A percentile compares a stretch with the other conserved stretches of the same genome.
Evolutionary conservation across 2,329 filamentous ascomycete genomes (phyloP).

Genomic region (Cadophora sp.): DNA sequence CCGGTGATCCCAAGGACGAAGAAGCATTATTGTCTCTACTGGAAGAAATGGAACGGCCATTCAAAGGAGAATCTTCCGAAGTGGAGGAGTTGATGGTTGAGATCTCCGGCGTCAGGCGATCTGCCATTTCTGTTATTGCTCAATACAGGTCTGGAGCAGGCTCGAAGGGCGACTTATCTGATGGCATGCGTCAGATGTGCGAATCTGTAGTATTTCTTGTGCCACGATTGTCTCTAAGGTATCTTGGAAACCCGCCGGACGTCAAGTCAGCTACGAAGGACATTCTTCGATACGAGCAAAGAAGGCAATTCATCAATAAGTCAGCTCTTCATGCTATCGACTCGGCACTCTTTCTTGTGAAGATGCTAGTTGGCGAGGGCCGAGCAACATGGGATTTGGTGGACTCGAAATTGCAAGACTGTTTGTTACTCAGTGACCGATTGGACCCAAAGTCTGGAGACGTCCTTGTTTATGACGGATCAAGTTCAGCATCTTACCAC

Average conservation of each 20-base stretch:
- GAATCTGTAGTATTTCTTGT: conserved; percentile 64
- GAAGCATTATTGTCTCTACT: conserved; percentile 55
- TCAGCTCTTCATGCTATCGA: conserved; percentile 65
- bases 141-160: conserved; percentile 28
- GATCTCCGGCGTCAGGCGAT: conserved; percentile 61
- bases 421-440: conserved; percentile 58
- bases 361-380: conserved; percentile 56
- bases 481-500: conserved; percentile 54
- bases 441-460: conserved; percentile 47
- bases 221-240: conserved; percentile 65
- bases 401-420: conserved; percentile 64
- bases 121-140: conserved; percentile 56
- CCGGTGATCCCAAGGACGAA: conserved; percentile 48
- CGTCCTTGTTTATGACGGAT: conserved; percentile 32
- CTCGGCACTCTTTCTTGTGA: conserved; percentile 63
- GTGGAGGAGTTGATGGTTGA: conserved; percentile 66
- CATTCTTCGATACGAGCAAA: conserved; percentile 65
- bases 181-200: conserved; percentile 49
- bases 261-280: conserved; percentile 61
- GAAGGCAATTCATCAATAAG: conserved; percentile 54
- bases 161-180: conserved; percentile 16
- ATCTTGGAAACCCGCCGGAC: conserved; percentile 64
- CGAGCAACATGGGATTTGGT: conserved; percentile 59
- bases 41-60: conserved; percentile 61
- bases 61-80: conserved; percentile 64